These are phyloP conservation scores for Coniella vitis DNA, from an alignment of 2,329 filamentous ascomycete genomes.

Conservation along the genomic window DNA sequence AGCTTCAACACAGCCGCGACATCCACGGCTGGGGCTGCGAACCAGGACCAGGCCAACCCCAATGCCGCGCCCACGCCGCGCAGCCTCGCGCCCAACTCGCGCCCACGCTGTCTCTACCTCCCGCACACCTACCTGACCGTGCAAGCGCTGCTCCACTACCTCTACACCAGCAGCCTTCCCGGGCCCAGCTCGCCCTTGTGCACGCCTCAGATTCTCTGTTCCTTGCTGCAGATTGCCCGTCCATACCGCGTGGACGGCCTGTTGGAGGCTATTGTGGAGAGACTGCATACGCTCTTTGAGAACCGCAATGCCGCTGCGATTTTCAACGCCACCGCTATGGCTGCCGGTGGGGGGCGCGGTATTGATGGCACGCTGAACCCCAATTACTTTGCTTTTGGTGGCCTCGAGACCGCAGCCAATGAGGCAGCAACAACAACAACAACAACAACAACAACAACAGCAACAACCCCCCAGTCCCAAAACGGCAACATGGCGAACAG, in stretches of 20 bases:
- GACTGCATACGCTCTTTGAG: constrained; percentile 82
- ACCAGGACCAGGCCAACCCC: constrained; percentile 31
- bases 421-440: not conserved
- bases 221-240: constrained; percentile 83
- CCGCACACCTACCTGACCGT: constrained; percentile 88
- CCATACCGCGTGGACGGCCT: constrained; percentile 92
- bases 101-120: constrained; percentile 83
- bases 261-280: constrained; percentile 85
- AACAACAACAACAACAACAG: not conserved
- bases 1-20: constrained; percentile 29
- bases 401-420: constrained; percentile 29
- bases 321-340: constrained; percentile 98
- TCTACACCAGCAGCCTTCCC: constrained; percentile 89
- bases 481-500: constrained; percentile 23
- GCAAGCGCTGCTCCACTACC: constrained; percentile 82
- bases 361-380: constrained; percentile 62
- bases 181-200: constrained; percentile 69
- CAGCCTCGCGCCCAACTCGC: constrained; percentile 52
- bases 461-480: constrained; percentile 26
- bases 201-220: constrained; percentile 92
- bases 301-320: constrained; percentile 92
- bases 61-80: constrained; percentile 52
- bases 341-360: constrained; percentile 82
- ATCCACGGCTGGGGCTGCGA: constrained; percentile 32
- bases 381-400: constrained; percentile 50